These are phyloP conservation scores for Saccharata proteae DNA, from an alignment of 2,329 filamentous ascomycete genomes.

Conservation along the genomic window DNA sequence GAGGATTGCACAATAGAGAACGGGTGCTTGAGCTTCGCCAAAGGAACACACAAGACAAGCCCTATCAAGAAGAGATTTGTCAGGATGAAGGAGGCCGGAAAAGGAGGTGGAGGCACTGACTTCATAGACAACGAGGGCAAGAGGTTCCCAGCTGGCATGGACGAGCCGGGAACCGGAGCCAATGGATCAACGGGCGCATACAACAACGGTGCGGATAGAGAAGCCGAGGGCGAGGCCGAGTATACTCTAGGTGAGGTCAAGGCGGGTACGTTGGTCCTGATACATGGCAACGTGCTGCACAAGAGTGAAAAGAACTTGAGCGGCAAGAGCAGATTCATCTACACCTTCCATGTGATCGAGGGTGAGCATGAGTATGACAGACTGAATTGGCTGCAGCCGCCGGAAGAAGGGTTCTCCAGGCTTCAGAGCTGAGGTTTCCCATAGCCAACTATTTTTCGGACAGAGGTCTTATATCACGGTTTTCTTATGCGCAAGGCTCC, in stretches of 20 bases:
- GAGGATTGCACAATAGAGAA: slow-evolving; percentile 83
- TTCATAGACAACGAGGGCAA: slow-evolving; percentile 53
- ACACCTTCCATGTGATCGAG: slow-evolving; percentile 96
- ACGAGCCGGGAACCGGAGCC: slow-evolving; percentile 26
- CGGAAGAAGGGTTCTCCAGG: slow-evolving; percentile 64
- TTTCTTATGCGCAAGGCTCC: too few relatives aligned
- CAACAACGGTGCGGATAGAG: slow-evolving; percentile 23
- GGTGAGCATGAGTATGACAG: slow-evolving; percentile 67
- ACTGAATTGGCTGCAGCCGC: slow-evolving; percentile 88
- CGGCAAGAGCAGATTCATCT: slow-evolving; percentile 78
- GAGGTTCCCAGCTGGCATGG: slow-evolving; percentile 43
- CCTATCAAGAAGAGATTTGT: slow-evolving; percentile 66
- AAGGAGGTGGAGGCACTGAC: slow-evolving; percentile 24
- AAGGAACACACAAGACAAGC: slow-evolving; percentile 66
- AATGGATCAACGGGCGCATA: slow-evolving; percentile 9
- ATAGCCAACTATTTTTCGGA: too few relatives aligned
- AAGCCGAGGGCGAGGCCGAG: slow-evolving; percentile 32
- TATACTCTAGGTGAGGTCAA: slow-evolving; percentile 81
- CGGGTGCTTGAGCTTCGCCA: slow-evolving; percentile 77
- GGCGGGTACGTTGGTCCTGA: slow-evolving; percentile 79
- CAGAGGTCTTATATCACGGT: too few relatives aligned
- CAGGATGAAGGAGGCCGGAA: slow-evolving; percentile 32
- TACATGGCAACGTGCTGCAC: slow-evolving; percentile 90
- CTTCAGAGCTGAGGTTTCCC: too few relatives aligned
- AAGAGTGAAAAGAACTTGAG: slow-evolving; percentile 92